A percentile compares a stretch with the other conserved stretches of the same genome.
Conservation (phyloP, 2,329 filamentous ascomycete genomes). For the Botryosphaeria dothidea region DNA sequence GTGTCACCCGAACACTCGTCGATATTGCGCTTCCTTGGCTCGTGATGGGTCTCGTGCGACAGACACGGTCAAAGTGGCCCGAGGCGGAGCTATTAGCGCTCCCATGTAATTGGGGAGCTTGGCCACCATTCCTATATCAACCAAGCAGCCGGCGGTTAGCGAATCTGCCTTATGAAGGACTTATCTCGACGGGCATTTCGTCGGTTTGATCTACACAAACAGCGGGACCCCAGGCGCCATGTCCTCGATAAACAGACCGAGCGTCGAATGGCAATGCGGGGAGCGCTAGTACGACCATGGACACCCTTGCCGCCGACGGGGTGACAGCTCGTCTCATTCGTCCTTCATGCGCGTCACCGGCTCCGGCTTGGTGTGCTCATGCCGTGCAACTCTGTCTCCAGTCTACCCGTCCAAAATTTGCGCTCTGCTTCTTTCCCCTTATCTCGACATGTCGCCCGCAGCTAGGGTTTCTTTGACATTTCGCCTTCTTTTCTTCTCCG, state of each 20-base stretch:
- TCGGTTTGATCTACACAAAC: background rate
- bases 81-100: background rate
- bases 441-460: background rate
- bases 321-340: slow-evolving; percentile 4
- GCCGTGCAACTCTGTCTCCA: slow-evolving; percentile 12
- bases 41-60: background rate
- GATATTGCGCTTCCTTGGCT: slow-evolving; percentile 1
- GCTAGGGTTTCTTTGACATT: background rate
- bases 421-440: background rate
- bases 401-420: background rate
- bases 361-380: background rate
- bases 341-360: background rate
- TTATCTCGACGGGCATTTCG: background rate
- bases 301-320: background rate
- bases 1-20: slow-evolving; percentile 1
- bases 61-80: background rate
- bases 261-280: background rate
- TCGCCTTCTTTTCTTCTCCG: background rate
- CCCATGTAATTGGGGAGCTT: background rate
- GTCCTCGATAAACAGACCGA: background rate
- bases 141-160: background rate
- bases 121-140: background rate
- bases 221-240: background rate
- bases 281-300: background rate
- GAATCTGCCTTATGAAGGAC: background rate